These are phyloP conservation scores for Mycena vitilis DNA, from an alignment of 768 basidiomycete genomes.

Conservation along the genomic window DNA sequence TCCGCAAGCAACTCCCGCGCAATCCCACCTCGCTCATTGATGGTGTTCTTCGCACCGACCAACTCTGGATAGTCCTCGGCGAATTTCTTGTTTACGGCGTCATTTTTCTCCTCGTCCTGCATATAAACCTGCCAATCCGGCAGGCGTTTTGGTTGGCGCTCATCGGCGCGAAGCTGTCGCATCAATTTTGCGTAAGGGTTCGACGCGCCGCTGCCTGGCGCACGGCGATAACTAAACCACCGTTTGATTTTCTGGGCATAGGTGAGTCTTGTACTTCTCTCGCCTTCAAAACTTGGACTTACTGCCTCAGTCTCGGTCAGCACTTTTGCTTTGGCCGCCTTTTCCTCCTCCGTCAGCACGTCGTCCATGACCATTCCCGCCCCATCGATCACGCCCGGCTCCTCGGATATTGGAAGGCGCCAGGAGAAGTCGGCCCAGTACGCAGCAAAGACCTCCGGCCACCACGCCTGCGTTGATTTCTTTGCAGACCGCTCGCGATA, in stretches of 20 bases:
- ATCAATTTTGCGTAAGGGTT: neutral
- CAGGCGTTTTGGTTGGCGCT: neutral
- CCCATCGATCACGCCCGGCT: neutral
- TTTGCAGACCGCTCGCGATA: too few relatives aligned
- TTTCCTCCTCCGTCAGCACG: neutral
- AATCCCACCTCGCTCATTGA: neutral
- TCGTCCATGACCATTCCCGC: neutral
- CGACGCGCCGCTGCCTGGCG: neutral
- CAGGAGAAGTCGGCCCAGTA: neutral
- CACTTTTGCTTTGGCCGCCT: neutral
- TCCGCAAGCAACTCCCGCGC: neutral
- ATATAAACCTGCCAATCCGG: neutral
- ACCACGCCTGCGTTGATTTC: neutral
- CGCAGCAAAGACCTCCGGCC: neutral
- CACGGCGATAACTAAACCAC: neutral
- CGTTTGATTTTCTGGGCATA: neutral
- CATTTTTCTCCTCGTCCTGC: constrained; percentile 7
- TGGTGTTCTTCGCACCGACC: neutral
- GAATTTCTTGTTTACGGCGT: neutral
- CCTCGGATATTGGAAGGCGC: neutral
- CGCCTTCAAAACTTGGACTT: neutral
- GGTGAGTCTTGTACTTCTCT: too few relatives aligned
- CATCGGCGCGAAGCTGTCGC: neutral
- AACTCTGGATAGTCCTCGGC: neutral
- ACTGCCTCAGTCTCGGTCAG: neutral